Conservation (phyloP, 805 yeast genomes). For the Nakazawaea molendinolei region DNA sequence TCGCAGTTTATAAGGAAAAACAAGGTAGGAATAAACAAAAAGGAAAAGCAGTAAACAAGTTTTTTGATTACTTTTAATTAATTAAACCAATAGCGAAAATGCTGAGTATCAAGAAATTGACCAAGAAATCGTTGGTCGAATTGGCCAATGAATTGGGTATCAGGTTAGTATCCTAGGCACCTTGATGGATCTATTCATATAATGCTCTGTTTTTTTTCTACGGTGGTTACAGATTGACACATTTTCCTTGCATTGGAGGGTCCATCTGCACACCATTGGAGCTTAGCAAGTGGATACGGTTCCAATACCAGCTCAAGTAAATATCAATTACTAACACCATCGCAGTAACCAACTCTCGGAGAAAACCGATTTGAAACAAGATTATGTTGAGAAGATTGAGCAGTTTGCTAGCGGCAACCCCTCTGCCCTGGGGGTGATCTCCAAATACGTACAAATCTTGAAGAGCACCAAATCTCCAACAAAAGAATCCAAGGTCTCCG, state of each 20-base stretch:
- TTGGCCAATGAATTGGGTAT: constrained; percentile 12
- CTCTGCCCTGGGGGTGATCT: constrained; percentile 2
- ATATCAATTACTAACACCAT: too few species aligned
- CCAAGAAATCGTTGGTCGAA: constrained; percentile 10
- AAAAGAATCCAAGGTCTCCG: neutral
- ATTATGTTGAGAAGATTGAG: constrained; percentile 10
- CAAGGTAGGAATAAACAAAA: neutral
- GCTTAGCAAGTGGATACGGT: too few species aligned
- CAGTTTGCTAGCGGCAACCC: constrained; percentile 7
- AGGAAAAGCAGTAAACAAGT: neutral
- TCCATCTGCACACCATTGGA: too few species aligned
- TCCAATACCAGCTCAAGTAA: too few species aligned
- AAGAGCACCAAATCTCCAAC: constrained; percentile 9
- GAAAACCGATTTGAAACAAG: constrained; percentile 12
- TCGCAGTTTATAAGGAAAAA: neutral
- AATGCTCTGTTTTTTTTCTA: neutral
- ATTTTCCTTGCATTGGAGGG: neutral
- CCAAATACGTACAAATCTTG: constrained; percentile 5
- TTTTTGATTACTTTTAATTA: neutral
- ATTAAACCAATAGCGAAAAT: constrained; percentile 1
- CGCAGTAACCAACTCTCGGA: constrained; percentile 11
- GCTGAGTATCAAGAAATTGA: constrained; percentile 11
- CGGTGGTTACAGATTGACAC: neutral
- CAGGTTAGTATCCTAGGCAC: constrained; percentile 3
- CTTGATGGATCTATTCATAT: neutral